Base-by-base conservation (phyloP, 1,139 yeast species). In the Yamadazyma trypodendri region DNA sequence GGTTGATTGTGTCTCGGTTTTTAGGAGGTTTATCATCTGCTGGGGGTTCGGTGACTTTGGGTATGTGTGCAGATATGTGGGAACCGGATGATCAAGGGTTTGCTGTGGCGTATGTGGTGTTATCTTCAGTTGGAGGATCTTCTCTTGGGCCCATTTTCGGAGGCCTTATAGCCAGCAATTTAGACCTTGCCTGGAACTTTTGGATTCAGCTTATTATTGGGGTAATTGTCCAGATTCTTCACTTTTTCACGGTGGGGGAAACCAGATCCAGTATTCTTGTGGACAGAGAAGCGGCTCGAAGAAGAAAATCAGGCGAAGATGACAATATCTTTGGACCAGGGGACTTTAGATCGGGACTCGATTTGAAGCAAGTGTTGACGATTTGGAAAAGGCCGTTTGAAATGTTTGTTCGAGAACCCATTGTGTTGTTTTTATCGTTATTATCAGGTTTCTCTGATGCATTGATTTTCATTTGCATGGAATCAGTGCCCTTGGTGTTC, bases 11-110 rank as follows among this genome's bases (percentile, higher is more conserved):
- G 18, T 60, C 63, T 13, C 45, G 69, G 39, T 56, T 45, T 51
- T 54, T 58, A 46, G 66, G 58, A 24, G 58, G 58, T 49, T 31
- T 54, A 7, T 51, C 59, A 27, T 55, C 62, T 9, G 69, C 70
- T 9, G 71, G 70, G 27, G 68, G 70, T 9, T 62, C 68, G 2
- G 71, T 65, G 18, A 64, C 71, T 10, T 55, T 65, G 34, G 71
- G 68, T 3, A 61, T 65, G 56, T 59, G 62, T 36, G 68, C 69
- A 13, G 71, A 65, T 46, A 54, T 65, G 61, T 65, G 64, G 61
- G 68, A 60, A 32, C 49, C 67, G 15, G 62, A 59, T 38, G 57
- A 54, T 14, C 70, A 65, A 40, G 67, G 66, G 8, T 61, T 41
- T 36, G 70, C 68, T 0, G 65, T 65, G 24, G 65, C 68, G 4